Evolutionary conservation across 257 asterid genomes (phyloP), one percentile per base, ranked within the genome.

Genomic region (Perilla frutescens): DNA sequence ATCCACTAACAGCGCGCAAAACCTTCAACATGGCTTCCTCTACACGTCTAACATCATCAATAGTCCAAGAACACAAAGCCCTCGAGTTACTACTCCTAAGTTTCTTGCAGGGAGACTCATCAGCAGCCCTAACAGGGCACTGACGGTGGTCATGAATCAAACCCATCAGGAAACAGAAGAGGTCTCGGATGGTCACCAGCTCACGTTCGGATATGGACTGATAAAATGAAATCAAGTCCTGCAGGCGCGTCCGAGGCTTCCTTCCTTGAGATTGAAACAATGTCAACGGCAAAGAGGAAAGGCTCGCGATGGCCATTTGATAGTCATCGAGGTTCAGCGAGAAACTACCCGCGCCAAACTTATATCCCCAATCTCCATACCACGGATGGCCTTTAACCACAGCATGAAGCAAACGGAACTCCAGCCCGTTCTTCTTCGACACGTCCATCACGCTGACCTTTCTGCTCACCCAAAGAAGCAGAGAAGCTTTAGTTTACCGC

Each of bases 291-390:
- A 90, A 55, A 41, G 83, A 80, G 47, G 97, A 87, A 14, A 91
- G 91, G 80, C 59, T 84, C 31, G 74, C 78, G 5, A 91, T 82
- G 39, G 97, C 97, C 66, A 62, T 53, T 53, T 73, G 80, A 48
- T 90, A 94, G 73, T 90, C 88, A 26, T 86, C 89, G 8, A 43
- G 73, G 39, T 94, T 88, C 77, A 87, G 74, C 26, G 86, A 92
- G 74, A 83, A 91, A 79, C 99, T 91, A 61, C 98, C 97, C 50
- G 97, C 84, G 43, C 97, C 97, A 77, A 94, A 94, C 82, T 85
- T 84, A 81, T 94, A 94, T 55, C 93, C 99, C 99, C 99, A 94
- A 10, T 90, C 87, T 41, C 99, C 98, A 79, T 94, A 94, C 99
- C 99, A 94, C 5, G 99, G 93, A 67, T 77, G 93, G 37, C 96